Base-by-base conservation (phyloP, 139 green algal species). In the Chlorella sorokiniana region DNA sequence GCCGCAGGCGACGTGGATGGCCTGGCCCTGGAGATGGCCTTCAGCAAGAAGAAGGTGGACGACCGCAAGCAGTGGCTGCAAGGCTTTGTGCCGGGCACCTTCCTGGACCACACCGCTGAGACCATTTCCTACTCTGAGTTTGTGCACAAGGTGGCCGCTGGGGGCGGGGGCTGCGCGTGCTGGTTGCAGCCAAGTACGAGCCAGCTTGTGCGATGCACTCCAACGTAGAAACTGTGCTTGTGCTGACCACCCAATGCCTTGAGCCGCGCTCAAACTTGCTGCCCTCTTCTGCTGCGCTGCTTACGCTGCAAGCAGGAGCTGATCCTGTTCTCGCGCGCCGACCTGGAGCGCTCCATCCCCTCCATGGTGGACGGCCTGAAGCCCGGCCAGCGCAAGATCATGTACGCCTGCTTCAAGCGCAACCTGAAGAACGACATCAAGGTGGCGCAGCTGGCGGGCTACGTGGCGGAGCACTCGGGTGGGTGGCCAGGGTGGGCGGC, bases 11-110 rank as follows among this genome's bases (percentile, higher is more conserved):
- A 93, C 31, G 76, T 89, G 4, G 96, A 99, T 77, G 93, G 90
- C 31, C 42, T 88, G 31, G 86, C 88, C 38, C 96, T 99, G 35
- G 94, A 99, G 84, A 94, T 99, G 94, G 97, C 96, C 0, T 99
- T 99, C 88, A 95, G 87, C 86, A 99, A 99, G 91, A 99, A 99
- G 89, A 93, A 94, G 59, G 90, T 98, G n/a, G 96, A 99, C 14
- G 94, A 98, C 69, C 93, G 97, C 69, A 99, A 99, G 89, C 51
- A 86, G 23, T 99, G 97, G 97, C 92, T 99, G 48, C 88, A 79
- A 33, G 74, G 38, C 76, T 98, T 92, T 83, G 75, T 88, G 69
- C 91, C 93, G 2, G 97, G 96, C 81, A 99, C 97, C 31, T 99
- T 91, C 91, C 89, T 99, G 76, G 97, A 99, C 90, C 91, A 96